Conservation (phyloP, 805 yeast species). For the Myxozyma monticola region DNA sequence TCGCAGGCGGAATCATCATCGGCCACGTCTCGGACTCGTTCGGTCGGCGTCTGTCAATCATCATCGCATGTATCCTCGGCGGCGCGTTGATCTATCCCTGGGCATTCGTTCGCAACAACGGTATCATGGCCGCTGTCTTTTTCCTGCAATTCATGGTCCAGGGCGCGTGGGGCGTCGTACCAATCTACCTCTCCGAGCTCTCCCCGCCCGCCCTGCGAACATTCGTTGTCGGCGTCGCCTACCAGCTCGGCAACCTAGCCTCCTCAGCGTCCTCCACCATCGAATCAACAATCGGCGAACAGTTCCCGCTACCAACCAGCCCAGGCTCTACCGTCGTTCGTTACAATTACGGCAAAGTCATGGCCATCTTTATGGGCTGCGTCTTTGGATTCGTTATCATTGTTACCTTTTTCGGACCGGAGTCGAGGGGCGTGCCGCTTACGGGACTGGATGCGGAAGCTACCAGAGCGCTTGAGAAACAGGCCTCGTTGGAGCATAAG, state of each 20-base stretch:
- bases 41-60: conserved; percentile 62
- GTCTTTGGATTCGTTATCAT: conserved; percentile 56
- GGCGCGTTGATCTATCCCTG: conserved; percentile 66
- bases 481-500: too few relatives aligned
- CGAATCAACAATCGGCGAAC: conserved; percentile 60
- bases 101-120: conserved; percentile 48
- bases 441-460: too few relatives aligned
- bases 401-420: conserved; percentile 56
- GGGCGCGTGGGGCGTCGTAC: conserved; percentile 75
- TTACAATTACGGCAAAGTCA: conserved; percentile 68
- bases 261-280: conserved; percentile 72
- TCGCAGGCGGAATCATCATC: conserved; percentile 60
- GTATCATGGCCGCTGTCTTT: conserved; percentile 58
- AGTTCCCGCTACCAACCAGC: conserved; percentile 42
- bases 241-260: conserved; percentile 73
- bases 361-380: conserved; percentile 68
- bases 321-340: conserved; percentile 12
- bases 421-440: too few relatives aligned
- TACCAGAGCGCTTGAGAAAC: too few relatives aligned
- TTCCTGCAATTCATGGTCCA: conserved; percentile 65
- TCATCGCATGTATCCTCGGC: conserved; percentile 52
- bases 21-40: conserved; percentile 58
- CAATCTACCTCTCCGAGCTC: conserved; percentile 64
- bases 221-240: conserved; percentile 59
- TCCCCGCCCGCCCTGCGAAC: conserved; percentile 66